A percentile compares a stretch with the other conserved stretches of the same genome.
phyloP scores from a whole-genome alignment of 2,329 filamentous ascomycete genomes.

The Chalara sp. region DNA sequence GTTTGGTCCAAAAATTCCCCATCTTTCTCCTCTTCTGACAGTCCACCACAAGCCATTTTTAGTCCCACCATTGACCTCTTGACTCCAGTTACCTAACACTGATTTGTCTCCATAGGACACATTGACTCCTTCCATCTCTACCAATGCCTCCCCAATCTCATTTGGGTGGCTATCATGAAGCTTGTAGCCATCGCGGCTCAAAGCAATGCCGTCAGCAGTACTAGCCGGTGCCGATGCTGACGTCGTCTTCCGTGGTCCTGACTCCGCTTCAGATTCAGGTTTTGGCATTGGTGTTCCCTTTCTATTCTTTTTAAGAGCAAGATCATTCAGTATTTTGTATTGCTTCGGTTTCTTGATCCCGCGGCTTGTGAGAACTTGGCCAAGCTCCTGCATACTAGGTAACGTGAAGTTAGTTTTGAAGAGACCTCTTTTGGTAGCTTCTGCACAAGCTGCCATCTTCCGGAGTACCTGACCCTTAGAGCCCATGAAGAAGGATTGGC shows the following conservation, averaged over 20 bases:
- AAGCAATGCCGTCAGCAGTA: not conserved
- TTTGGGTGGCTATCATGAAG: constrained; percentile 10
- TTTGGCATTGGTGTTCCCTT: not conserved
- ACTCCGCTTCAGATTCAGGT: not conserved
- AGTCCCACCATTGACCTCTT: constrained; percentile 40
- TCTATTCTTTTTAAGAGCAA: no score
- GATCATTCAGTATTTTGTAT: no score
- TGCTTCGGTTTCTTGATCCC: constrained; percentile 17
- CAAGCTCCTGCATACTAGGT: constrained; percentile 22
- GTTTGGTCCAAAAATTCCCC: constrained; percentile 90
- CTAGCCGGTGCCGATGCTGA: no score
- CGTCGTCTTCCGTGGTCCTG: not conserved
- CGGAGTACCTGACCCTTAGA: constrained; percentile 55
- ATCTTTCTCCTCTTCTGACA: constrained; percentile 75
- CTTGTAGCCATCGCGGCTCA: constrained; percentile 21
- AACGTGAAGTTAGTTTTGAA: constrained; percentile 9
- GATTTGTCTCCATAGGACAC: constrained; percentile 74
- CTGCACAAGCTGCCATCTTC: constrained; percentile 41
- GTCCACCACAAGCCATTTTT: constrained; percentile 71
- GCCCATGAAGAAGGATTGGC: constrained; percentile 60
- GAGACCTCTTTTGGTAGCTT: constrained; percentile 18
- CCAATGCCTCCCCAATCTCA: constrained; percentile 56
- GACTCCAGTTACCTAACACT: constrained; percentile 75
- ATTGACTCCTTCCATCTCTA: constrained; percentile 81
- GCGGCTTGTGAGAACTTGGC: constrained; percentile 18